Percentiles rank a stretch among this genome's conserved stretches.
Conservation (phyloP, 1,139 yeast genomes). For the Zygoascus meyerae region DNA sequence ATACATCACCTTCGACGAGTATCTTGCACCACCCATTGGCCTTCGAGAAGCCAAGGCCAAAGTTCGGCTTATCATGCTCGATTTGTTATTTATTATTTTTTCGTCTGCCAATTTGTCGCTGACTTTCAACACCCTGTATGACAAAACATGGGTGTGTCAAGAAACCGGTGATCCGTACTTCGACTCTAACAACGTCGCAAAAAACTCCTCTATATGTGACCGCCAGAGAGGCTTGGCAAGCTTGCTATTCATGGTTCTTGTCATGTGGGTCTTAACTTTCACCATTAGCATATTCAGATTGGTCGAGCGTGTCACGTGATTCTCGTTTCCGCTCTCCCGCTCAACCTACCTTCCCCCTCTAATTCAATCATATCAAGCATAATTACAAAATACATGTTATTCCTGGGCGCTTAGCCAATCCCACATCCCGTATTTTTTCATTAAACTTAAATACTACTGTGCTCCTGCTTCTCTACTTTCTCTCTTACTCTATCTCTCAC, state of each 20-base stretch:
- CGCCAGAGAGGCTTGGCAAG: conserved; percentile 76
- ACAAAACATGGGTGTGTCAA: conserved; percentile 73
- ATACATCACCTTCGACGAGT: conserved; percentile 86
- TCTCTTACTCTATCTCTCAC: no score
- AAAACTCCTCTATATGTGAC: conserved; percentile 51
- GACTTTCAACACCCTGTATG: conserved; percentile 77
- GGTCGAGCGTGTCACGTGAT: conserved; percentile 56
- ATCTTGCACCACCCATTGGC: conserved; percentile 86
- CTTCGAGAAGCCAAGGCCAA: conserved; percentile 78
- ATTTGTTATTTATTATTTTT: conserved; percentile 81
- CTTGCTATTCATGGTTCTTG: conserved; percentile 66
- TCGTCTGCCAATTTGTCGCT: conserved; percentile 85
- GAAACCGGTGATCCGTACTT: conserved; percentile 8
- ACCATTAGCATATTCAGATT: conserved; percentile 77
- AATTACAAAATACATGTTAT: no score
- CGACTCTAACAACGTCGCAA: conserved; percentile 20
- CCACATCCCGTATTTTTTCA: no score
- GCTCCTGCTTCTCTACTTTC: no score
- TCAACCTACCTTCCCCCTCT: background rate
- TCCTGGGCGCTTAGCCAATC: no score
- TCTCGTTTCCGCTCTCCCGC: background rate
- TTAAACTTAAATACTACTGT: no score
- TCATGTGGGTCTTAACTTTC: conserved; percentile 81
- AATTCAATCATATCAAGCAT: no score
- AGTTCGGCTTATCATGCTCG: conserved; percentile 69